Evolutionary conservation across 2,329 filamentous ascomycete species (phyloP).

Genomic region (Arthrocladium fulminans): DNA sequence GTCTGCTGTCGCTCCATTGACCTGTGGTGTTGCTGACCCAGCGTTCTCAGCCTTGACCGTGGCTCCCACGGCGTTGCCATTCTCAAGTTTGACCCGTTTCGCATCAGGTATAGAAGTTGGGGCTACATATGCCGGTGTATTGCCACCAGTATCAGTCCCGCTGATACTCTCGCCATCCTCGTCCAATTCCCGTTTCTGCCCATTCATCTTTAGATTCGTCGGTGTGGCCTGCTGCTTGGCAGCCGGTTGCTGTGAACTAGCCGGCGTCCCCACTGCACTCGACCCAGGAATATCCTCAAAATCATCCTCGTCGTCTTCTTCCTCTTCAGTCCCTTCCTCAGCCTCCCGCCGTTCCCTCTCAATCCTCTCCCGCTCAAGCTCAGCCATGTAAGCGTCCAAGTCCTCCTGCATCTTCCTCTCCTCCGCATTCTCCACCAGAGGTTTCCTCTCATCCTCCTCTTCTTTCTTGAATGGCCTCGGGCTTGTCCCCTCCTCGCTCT

Average conservation of each 20-base stretch:
- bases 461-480: slow-evolving; percentile 13
- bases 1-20: slow-evolving; percentile 12
- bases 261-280: slow-evolving; percentile 14
- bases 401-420: slow-evolving; percentile 8
- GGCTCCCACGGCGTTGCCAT: slow-evolving; percentile 6
- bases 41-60: slow-evolving; percentile 6
- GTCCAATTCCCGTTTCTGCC: slow-evolving; percentile 20
- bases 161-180: slow-evolving; percentile 11
- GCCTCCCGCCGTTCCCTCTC: slow-evolving; percentile 13
- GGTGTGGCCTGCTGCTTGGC: background rate
- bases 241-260: slow-evolving; percentile 8
- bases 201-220: slow-evolving; percentile 9
- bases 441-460: slow-evolving; percentile 18
- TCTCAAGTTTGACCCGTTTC: slow-evolving; percentile 20
- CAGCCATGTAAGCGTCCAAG: slow-evolving; percentile 14
- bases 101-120: slow-evolving; percentile 7
- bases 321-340: slow-evolving; percentile 17
- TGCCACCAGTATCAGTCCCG: slow-evolving; percentile 13
- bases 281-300: slow-evolving; percentile 21
- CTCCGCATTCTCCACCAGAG: slow-evolving; percentile 14
- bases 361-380: slow-evolving; percentile 18
- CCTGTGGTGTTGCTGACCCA: background rate
- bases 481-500: background rate
- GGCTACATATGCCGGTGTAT: slow-evolving; percentile 14
- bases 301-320: slow-evolving; percentile 21